Base-by-base conservation (phyloP, 306 rosid genomes). In the Alnus glutinosa region DNA sequence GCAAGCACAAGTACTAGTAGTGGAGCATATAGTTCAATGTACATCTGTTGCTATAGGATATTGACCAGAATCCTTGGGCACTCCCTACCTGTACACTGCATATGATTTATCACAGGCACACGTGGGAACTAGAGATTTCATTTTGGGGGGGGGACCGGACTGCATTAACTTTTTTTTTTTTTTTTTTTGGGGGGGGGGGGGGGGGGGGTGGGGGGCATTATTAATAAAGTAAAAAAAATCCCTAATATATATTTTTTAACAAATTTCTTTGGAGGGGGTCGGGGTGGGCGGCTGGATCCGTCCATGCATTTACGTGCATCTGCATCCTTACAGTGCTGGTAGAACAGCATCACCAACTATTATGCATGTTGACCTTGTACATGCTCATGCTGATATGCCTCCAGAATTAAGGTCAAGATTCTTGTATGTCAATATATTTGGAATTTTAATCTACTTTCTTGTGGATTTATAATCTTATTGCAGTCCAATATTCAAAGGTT, bases 401-500 rank as follows among this genome's bases (percentile, higher is more conserved):
- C 18, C 36, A 8, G 49, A 47, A 16, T 42, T 55, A 9, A 50
- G 70, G 2, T 0, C 36, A 18, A 57, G 12, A 71, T 70, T 75
- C 36, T 72, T 77, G 13, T 44, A 23, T 71, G 74, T 18, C 8
- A 23, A 19, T 30, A 6, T 42, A 42, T 42, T 42, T 19, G 58
- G 39, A 76, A 76, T 42, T 78, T 42, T 68, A 46, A 67, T 76
- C 36, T 6, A 32, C 10, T 75, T 58, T 52, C 3, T 70, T 64
- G 62, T 75, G 66, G 69, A 71, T 52, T 14, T 75, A 78, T 79
- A 37, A 9, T 44, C 28, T 63, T 54, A 18, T 11, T 37, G 6
- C 3, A 30, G 64, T 42, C 36, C 9, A 14, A 75, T 74, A 70
- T 87, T 68, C 72, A 16, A 49, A 61, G 82, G 77, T 83, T 81